Percentiles rank a stretch among this genome's conserved stretches.
These are phyloP conservation scores for Acanthamoeba triangularis DNA, from an alignment of 208 protist species.

Conservation along the genomic window DNA sequence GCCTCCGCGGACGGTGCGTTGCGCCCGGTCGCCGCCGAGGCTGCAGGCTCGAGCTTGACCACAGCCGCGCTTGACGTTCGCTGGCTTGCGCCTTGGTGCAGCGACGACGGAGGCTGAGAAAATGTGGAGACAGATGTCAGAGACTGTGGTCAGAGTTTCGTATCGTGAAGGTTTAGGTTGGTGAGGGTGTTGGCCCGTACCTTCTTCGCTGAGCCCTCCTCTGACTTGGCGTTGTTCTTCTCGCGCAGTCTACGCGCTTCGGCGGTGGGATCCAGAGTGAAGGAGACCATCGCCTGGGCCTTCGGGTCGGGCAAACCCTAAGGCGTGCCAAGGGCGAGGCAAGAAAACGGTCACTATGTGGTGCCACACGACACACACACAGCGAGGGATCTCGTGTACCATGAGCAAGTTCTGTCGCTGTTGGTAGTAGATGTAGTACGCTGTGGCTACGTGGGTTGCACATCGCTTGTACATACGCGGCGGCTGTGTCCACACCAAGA, in stretches of 20 bases:
- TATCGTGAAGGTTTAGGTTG: neutral
- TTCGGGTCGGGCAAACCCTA: neutral
- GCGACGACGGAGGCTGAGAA: neutral
- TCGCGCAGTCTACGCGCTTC: slow-evolving; percentile 10
- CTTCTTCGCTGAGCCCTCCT: slow-evolving; percentile 3
- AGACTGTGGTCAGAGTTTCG: neutral
- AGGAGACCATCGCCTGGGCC: neutral
- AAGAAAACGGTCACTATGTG: neutral
- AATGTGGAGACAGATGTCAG: neutral
- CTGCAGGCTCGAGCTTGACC: too few relatives aligned
- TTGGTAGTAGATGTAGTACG: slow-evolving; percentile 76
- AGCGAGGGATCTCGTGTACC: neutral
- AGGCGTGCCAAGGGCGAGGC: too few relatives aligned
- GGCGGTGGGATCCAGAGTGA: neutral
- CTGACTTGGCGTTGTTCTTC: neutral
- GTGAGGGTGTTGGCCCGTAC: neutral
- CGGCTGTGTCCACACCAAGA: neutral
- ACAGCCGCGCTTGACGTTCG: neutral
- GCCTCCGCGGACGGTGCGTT: too few relatives aligned
- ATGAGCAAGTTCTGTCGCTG: slow-evolving; percentile 25
- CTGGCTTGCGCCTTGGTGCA: neutral
- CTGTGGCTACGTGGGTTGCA: slow-evolving; percentile 70
- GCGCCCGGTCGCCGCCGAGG: too few relatives aligned
- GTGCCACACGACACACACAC: too few relatives aligned
- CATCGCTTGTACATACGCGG: slow-evolving; percentile 74